phyloP scores from a whole-genome alignment of 768 basidiomycete genomes.

The Mycena vulgaris region DNA sequence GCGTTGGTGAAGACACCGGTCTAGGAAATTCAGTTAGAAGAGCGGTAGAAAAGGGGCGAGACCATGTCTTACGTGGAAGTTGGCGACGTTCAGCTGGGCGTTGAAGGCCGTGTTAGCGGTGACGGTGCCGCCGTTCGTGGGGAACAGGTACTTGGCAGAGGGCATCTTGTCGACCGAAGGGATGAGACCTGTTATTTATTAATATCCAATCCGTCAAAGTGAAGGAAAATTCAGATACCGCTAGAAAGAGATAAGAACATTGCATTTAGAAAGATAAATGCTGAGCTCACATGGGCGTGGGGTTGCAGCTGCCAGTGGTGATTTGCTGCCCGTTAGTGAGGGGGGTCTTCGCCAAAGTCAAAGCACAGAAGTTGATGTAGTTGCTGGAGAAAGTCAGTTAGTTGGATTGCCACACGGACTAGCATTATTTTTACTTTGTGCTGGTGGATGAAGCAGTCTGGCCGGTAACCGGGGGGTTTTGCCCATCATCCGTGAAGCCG shows the following conservation, averaged over 20 bases:
- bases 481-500: constrained; percentile 67
- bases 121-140: constrained; percentile 57
- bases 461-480: constrained; percentile 58
- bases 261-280: too few species aligned
- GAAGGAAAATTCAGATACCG: too few species aligned
- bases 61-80: constrained; percentile 42
- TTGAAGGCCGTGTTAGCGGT: constrained; percentile 61
- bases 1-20: constrained; percentile 71
- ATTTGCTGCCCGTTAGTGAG: constrained; percentile 68
- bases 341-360: constrained; percentile 57
- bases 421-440: constrained; percentile 47
- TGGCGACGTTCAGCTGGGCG: constrained; percentile 54
- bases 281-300: constrained; percentile 64
- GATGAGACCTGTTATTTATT: too few species aligned
- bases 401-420: neutral
- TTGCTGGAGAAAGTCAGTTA: constrained; percentile 50
- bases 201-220: too few species aligned
- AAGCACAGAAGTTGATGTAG: constrained; percentile 72
- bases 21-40: constrained; percentile 21
- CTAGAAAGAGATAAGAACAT: too few species aligned
- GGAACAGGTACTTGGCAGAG: constrained; percentile 61
- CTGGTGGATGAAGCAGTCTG: constrained; percentile 69
- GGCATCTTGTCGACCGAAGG: constrained; percentile 62
- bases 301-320: constrained; percentile 67
- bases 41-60: too few species aligned